Evolutionary conservation across 306 rosid species (phyloP).

Genomic region (Prunus dulcis): DNA sequence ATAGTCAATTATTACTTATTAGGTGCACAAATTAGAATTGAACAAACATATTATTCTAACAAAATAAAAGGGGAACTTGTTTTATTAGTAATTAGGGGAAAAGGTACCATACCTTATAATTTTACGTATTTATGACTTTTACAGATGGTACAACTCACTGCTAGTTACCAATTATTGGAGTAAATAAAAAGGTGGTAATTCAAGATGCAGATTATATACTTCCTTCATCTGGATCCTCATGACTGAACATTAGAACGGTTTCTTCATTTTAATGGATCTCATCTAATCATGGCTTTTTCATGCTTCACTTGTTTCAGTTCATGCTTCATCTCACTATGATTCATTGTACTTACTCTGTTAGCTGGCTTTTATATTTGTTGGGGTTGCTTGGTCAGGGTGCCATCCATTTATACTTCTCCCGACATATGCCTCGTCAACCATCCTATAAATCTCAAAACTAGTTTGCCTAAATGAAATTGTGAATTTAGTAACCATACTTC

Average conservation of each 20-base stretch:
- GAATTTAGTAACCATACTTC: neutral
- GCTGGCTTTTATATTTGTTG: slow-evolving; percentile 98
- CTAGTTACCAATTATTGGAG: neutral
- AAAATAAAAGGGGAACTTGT: neutral
- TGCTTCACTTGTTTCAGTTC: neutral
- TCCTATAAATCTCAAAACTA: slow-evolving; percentile 51
- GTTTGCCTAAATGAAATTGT: too few species aligned
- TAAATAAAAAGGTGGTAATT: neutral
- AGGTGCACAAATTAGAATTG: neutral
- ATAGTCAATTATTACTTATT: neutral
- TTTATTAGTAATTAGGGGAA: too few species aligned
- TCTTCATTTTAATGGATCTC: neutral
- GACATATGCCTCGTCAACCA: slow-evolving; percentile 97
- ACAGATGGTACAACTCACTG: neutral
- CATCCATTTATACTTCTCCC: slow-evolving; percentile 90
- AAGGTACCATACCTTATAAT: neutral
- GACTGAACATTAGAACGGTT: too few species aligned
- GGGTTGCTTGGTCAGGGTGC: slow-evolving; percentile 99
- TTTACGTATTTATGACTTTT: neutral
- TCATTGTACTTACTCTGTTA: slow-evolving; percentile 38
- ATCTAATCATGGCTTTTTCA: slow-evolving; percentile 8
- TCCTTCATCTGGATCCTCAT: too few species aligned
- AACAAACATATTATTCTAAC: neutral
- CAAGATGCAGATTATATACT: neutral
- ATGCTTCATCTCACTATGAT: slow-evolving; percentile 10